These are phyloP conservation scores for Nicotiana undulata DNA, from an alignment of 257 asterid species.

Conservation along the genomic window DNA sequence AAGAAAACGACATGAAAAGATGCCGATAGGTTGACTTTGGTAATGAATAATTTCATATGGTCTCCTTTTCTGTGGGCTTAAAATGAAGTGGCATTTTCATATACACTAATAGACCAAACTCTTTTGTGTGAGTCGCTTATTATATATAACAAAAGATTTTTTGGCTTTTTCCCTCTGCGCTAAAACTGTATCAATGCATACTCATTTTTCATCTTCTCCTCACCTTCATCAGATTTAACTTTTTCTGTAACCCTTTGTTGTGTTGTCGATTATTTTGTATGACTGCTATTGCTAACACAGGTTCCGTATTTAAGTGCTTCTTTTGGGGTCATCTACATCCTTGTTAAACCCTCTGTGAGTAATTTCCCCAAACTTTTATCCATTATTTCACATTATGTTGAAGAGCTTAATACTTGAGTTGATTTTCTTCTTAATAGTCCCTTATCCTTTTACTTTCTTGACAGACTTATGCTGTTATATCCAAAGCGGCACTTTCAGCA, in stretches of 20 bases:
- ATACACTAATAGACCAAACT: not conserved
- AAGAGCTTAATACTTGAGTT: not conserved
- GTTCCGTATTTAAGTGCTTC: slow-evolving; percentile 84
- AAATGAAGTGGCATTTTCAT: not conserved
- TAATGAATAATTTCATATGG: not conserved
- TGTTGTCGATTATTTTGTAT: not conserved
- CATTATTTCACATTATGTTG: not conserved
- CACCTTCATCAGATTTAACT: not conserved
- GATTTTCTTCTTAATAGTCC: not conserved
- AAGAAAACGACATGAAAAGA: not conserved
- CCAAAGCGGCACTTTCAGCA: slow-evolving; percentile 56
- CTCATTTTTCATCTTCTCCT: not conserved
- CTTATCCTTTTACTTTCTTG: not conserved
- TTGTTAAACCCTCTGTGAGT: slow-evolving; percentile 93
- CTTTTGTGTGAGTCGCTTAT: not conserved
- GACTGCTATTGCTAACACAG: slow-evolving; percentile 29
- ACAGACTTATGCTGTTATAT: slow-evolving; percentile 86
- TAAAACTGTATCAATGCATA: not conserved
- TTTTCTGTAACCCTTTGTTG: not conserved
- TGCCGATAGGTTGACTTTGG: not conserved
- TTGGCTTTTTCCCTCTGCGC: not conserved
- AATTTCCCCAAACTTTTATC: not conserved
- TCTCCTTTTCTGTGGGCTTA: not conserved
- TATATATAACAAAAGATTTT: not conserved
- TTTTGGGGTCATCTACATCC: slow-evolving; percentile 73